Evolutionary conservation across 257 asterid genomes (phyloP).

Genomic region (Gardenia jasminoides): DNA sequence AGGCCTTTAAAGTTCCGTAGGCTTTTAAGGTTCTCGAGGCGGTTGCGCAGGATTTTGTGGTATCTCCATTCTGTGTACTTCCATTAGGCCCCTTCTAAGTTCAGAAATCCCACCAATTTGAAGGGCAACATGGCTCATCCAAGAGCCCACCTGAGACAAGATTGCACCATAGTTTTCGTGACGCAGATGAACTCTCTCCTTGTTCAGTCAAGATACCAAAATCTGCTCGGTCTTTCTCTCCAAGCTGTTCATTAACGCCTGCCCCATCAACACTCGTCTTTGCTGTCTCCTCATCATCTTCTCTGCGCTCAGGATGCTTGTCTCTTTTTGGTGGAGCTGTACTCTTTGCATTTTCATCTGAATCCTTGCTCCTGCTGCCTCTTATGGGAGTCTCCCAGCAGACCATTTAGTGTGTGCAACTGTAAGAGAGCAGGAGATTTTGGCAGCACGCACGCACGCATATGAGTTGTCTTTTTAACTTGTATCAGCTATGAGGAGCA

Average conservation of each 20-base stretch:
- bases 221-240: slow-evolving; percentile 28
- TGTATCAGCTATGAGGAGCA: background rate
- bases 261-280: background rate
- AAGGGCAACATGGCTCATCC: slow-evolving; percentile 33
- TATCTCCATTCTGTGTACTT: background rate
- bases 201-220: slow-evolving; percentile 36
- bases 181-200: slow-evolving; percentile 38
- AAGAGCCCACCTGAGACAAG: slow-evolving; percentile 47
- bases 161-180: slow-evolving; percentile 42
- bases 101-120: slow-evolving; percentile 47
- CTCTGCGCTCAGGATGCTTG: slow-evolving; percentile 3
- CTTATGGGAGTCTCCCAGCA: slow-evolving; percentile 1
- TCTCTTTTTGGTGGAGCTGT: slow-evolving; percentile 5
- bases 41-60: background rate
- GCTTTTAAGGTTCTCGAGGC: background rate
- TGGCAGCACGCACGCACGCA: no score
- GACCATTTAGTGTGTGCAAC: slow-evolving; percentile 11
- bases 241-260: slow-evolving; percentile 26
- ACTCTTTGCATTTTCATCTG: background rate
- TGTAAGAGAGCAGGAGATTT: background rate
- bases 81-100: background rate
- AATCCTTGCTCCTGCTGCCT: slow-evolving; percentile 16
- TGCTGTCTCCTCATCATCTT: background rate
- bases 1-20: background rate
- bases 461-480: background rate